These are phyloP conservation scores for Saccharum spontaneum DNA, from an alignment of 176 grass and related monocot species.

Conservation along the genomic window DNA sequence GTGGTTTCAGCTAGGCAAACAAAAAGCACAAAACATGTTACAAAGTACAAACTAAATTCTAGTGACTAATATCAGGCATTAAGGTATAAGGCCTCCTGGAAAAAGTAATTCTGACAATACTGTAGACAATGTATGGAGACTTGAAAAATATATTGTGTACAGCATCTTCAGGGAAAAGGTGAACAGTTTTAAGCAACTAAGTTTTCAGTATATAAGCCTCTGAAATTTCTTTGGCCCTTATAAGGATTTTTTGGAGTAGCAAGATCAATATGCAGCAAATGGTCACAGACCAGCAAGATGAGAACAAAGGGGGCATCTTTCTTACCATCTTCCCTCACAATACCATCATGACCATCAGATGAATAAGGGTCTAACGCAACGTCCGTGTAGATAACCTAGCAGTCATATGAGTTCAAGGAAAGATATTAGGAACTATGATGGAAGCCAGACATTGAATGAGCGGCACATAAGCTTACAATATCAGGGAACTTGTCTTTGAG, in stretches of 20 bases:
- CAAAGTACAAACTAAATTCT: not conserved
- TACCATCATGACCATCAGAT: conserved; percentile 98
- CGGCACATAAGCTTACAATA: conserved; percentile 58
- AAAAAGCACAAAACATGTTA: not conserved
- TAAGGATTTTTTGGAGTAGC: not conserved
- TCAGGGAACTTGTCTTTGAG: conserved; percentile 96
- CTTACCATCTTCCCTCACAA: conserved; percentile 97
- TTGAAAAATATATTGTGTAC: not conserved
- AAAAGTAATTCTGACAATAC: not conserved
- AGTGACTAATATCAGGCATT: not conserved
- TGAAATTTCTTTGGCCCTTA: not conserved
- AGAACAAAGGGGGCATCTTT: not conserved
- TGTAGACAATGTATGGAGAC: not conserved
- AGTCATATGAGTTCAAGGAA: not conserved
- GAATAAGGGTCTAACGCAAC: conserved; percentile 98
- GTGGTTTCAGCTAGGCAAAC: not conserved
- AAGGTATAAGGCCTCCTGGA: not conserved
- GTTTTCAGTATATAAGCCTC: not conserved
- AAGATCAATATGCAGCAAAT: not conserved
- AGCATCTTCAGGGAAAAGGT: not conserved
- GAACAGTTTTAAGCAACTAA: not conserved
- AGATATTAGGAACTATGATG: not conserved
- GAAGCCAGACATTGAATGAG: not conserved
- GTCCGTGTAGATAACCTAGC: conserved; percentile 88
- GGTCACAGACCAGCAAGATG: conserved; percentile 3